Percentiles rank a stretch among this genome's conserved stretches.
Conservation (phyloP, 345 rosid species). For the Eucalyptus cloeziana region DNA sequence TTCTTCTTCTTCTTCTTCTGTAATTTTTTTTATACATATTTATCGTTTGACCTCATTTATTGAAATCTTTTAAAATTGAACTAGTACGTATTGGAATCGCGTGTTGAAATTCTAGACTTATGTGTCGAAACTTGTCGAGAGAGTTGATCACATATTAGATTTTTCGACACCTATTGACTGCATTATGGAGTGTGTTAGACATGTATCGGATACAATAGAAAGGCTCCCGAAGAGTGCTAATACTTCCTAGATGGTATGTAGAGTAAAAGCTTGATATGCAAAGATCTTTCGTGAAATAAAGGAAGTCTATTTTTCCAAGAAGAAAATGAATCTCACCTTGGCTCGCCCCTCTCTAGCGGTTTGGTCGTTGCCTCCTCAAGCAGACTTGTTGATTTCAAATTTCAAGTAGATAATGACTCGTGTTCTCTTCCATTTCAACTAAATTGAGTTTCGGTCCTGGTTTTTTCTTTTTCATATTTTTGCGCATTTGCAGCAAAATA, state of each 20-base stretch:
- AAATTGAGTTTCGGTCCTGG: no score
- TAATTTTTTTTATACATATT: no score
- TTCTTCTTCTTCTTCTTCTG: no score
- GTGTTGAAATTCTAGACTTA: no score
- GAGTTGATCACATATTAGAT: accelerated
- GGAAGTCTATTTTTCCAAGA: background rate
- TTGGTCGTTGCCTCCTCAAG: background rate
- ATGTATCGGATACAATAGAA: no score
- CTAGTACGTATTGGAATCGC: accelerated
- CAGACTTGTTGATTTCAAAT: background rate
- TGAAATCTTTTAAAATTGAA: no score
- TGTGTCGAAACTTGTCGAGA: no score
- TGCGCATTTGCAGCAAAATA: background rate
- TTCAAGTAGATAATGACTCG: background rate
- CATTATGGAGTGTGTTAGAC: no score
- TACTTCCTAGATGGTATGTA: background rate
- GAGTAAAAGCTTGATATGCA: background rate
- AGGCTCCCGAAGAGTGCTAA: no score
- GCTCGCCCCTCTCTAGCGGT: background rate
- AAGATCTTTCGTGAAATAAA: background rate
- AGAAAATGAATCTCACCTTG: background rate
- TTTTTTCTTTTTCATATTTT: background rate
- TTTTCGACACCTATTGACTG: no score
- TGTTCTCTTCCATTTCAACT: background rate
- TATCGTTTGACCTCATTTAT: no score